phyloP scores from a whole-genome alignment of 2,329 filamentous ascomycete genomes.

The Pseudogymnoascus sp. region DNA sequence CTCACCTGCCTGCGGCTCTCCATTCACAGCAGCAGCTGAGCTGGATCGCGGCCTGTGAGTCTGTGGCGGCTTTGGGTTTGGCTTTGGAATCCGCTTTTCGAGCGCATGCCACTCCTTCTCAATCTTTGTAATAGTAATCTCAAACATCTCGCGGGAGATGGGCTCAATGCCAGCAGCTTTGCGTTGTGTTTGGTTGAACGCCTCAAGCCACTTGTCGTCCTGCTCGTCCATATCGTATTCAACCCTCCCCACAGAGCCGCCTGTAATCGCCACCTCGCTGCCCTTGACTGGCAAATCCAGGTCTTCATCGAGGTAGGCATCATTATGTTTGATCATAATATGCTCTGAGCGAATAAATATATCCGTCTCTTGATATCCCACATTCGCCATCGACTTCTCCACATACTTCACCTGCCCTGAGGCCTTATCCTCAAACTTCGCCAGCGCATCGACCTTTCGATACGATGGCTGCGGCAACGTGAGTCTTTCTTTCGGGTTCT shows the following conservation, averaged over 20 bases:
- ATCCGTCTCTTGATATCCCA: conserved; percentile 93
- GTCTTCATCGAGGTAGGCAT: conserved; percentile 54
- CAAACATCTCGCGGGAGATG: conserved; percentile 89
- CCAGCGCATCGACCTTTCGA: conserved; percentile 70
- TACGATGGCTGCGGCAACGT: conserved; percentile 71
- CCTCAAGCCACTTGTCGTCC: conserved; percentile 90
- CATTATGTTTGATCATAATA: conserved; percentile 58
- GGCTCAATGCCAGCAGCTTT: conserved; percentile 67
- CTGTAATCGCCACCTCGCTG: conserved; percentile 45
- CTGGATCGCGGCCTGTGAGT: conserved; percentile 89
- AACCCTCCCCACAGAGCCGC: conserved; percentile 64
- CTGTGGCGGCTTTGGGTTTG: conserved; percentile 91
- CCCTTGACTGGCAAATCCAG: conserved; percentile 49
- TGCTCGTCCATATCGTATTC: conserved; percentile 99
- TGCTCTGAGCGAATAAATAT: conserved; percentile 72
- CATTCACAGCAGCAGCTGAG: conserved; percentile 90
- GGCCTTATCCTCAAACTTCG: conserved; percentile 75
- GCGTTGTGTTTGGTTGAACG: conserved; percentile 65
- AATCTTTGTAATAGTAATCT: conserved; percentile 97
- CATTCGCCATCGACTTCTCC: conserved; percentile 90
- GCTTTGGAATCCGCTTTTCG: conserved; percentile 94
- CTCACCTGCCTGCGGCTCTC: conserved; percentile 78
- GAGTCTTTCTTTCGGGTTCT: conserved; percentile 72
- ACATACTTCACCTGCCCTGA: conserved; percentile 85
- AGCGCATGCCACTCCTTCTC: conserved; percentile 97